phyloP scores from a whole-genome alignment of 2,329 filamentous ascomycete genomes.

The Elsinoe fawcettii region DNA sequence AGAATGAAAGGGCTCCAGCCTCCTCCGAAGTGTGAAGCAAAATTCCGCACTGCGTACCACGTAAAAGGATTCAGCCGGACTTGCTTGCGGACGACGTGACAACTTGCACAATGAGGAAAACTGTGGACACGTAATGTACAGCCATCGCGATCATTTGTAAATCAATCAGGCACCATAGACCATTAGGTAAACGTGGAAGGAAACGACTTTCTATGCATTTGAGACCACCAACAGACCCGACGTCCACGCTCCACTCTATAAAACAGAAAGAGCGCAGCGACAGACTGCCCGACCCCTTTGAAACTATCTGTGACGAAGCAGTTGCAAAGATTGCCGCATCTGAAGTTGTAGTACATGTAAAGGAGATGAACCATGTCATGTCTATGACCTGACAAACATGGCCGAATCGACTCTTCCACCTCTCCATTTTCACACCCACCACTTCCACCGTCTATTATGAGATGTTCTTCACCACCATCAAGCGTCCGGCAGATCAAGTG shows the following conservation, averaged over 20 bases:
- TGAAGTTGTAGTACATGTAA: conserved; percentile 16
- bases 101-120: background rate
- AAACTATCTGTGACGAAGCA: conserved; percentile 14
- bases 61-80: background rate
- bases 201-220: conserved; percentile 15
- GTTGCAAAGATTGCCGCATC: conserved; percentile 16
- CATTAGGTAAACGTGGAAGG: conserved; percentile 2
- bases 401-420: background rate
- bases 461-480: conserved; percentile 10
- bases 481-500: conserved; percentile 1
- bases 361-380: conserved; percentile 3
- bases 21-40: background rate
- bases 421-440: conserved; percentile 4
- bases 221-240: conserved; percentile 14
- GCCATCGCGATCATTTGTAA: too few species aligned
- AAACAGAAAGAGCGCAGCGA: conserved; percentile 14
- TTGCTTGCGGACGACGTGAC: background rate
- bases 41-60: background rate
- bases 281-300: conserved; percentile 13
- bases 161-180: background rate
- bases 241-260: conserved; percentile 13
- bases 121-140: background rate
- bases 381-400: conserved; percentile 4
- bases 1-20: conserved; percentile 9
- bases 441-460: conserved; percentile 8